phyloP scores from a whole-genome alignment of 2,329 filamentous ascomycete genomes.

The Clonostachys rhizophaga region DNA sequence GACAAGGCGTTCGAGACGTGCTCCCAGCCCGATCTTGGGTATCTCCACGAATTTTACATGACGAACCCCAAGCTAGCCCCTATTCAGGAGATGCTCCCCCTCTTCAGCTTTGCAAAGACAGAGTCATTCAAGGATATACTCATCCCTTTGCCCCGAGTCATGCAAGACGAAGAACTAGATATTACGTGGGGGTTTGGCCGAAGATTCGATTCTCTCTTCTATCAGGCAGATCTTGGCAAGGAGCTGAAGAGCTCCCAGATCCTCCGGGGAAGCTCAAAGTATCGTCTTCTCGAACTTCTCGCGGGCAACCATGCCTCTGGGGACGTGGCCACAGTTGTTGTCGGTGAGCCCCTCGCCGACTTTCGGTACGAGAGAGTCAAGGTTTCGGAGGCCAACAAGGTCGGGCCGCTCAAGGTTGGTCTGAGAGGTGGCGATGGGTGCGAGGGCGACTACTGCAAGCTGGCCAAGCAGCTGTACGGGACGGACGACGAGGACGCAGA shows the following conservation, averaged over 20 bases:
- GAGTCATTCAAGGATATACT: constrained; percentile 72
- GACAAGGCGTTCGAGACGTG: constrained; percentile 62
- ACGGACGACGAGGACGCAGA: constrained; percentile 28
- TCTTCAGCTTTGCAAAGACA: constrained; percentile 73
- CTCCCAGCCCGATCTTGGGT: constrained; percentile 70
- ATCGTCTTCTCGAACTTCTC: constrained; percentile 67
- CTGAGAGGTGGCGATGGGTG: constrained; percentile 55
- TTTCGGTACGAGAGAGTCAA: constrained; percentile 53
- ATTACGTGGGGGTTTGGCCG: constrained; percentile 44
- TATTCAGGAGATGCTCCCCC: constrained; percentile 61
- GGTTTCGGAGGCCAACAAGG: constrained; percentile 45
- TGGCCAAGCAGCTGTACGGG: constrained; percentile 21
- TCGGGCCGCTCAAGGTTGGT: constrained; percentile 51
- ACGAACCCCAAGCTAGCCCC: constrained; percentile 58
- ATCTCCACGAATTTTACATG: constrained; percentile 70
- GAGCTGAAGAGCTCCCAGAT: constrained; percentile 37
- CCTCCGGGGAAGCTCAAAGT: constrained; percentile 63
- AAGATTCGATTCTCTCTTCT: constrained; percentile 65
- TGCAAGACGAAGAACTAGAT: constrained; percentile 37
- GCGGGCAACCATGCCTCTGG: constrained; percentile 50
- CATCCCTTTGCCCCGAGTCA: constrained; percentile 49
- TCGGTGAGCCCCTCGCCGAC: constrained; percentile 23
- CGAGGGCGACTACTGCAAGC: constrained; percentile 32
- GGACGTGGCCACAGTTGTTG: constrained; percentile 52
- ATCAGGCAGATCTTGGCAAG: constrained; percentile 64